Percentiles rank a stretch among this genome's conserved stretches.
These are phyloP conservation scores for Blastobotrys parvus DNA, from an alignment of 805 yeast genomes.

Conservation along the genomic window DNA sequence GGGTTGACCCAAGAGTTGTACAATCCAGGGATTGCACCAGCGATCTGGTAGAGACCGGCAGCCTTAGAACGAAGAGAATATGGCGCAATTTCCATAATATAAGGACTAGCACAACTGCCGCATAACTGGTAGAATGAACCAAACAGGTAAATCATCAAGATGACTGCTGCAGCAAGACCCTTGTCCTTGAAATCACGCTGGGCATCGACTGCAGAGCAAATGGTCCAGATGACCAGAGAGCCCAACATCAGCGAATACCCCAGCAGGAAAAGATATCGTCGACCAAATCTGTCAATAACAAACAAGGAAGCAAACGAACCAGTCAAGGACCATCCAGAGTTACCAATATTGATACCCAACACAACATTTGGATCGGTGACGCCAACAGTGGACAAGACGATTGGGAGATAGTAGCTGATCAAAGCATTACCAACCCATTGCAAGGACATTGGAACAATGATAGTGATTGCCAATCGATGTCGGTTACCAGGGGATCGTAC, in stretches of 20 bases:
- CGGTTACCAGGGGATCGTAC: conserved; percentile 4
- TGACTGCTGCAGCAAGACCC: conserved; percentile 37
- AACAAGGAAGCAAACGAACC: background rate
- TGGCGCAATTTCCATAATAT: conserved; percentile 18
- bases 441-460: conserved; percentile 2
- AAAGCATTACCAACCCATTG: conserved; percentile 10
- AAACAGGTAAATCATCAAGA: conserved; percentile 41
- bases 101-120: conserved; percentile 22
- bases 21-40: too few relatives aligned
- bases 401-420: conserved; percentile 36
- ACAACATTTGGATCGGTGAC: conserved; percentile 28
- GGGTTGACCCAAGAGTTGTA: conserved; percentile 8
- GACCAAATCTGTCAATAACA: conserved; percentile 2
- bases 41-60: background rate
- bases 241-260: conserved; percentile 13
- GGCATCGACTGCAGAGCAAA: conserved; percentile 29
- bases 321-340: conserved; percentile 3
- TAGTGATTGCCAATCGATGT: conserved; percentile 7
- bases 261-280: conserved; percentile 13
- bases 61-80: conserved; percentile 33
- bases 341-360: conserved; percentile 10
- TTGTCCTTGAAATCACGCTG: conserved; percentile 14
- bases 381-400: conserved; percentile 47
- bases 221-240: conserved; percentile 38
- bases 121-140: conserved; percentile 18